Conservation (phyloP, 306 rosid species). For the Quercus variabilis region DNA sequence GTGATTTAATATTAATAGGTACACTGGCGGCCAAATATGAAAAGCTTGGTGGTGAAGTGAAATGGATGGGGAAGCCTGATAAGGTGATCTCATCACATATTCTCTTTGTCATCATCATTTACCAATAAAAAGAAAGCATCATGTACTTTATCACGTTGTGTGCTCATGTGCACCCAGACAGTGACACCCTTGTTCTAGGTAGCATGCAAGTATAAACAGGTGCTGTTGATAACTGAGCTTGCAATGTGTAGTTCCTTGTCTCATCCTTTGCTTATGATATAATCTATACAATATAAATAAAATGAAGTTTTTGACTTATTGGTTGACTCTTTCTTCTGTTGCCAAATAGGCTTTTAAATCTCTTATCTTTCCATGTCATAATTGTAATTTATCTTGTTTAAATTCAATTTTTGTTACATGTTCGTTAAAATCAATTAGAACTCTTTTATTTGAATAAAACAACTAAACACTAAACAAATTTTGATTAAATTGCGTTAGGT, state of each 20-base stretch:
- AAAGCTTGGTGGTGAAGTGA: constrained; percentile 92
- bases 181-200: neutral
- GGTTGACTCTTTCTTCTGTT: too few species aligned
- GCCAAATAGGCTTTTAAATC: too few species aligned
- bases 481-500: too few species aligned
- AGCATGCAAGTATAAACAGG: neutral
- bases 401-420: too few species aligned
- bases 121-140: neutral
- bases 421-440: too few species aligned
- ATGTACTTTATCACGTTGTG: constrained; percentile 1
- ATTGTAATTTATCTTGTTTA: neutral
- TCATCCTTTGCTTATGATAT: neutral
- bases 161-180: constrained; percentile 4
- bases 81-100: constrained; percentile 45
- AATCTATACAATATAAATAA: too few species aligned
- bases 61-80: constrained; percentile 98
- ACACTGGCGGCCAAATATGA: constrained; percentile 85
- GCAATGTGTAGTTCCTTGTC: neutral
- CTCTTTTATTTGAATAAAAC: too few species aligned
- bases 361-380: neutral
- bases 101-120: neutral
- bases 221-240: neutral
- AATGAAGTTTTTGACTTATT: too few species aligned
- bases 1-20: constrained; percentile 41
- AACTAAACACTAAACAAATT: too few species aligned